Base-by-base conservation (phyloP, 2,329 filamentous ascomycete species). In the Pseudocercospora crystallina region DNA sequence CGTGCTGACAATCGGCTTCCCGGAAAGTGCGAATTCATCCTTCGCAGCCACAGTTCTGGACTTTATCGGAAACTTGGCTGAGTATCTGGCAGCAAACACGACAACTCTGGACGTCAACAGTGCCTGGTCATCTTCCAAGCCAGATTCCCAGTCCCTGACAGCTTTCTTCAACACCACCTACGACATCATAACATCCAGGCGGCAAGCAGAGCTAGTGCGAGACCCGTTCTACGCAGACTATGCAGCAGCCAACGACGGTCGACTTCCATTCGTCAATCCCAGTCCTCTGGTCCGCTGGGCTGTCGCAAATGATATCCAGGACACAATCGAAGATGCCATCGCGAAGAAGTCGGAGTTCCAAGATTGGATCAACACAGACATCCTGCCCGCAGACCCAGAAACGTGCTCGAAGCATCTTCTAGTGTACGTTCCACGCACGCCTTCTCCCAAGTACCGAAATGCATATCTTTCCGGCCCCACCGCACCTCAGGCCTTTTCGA, bases 201-300 rank as follows among this genome's bases (percentile, higher is more conserved):
- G 75, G 59, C 76, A 76, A 53, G 71, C 64, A 12, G 59, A 56
- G 11, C 69, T 70, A 3, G 65, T 79, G 31, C 68, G 71, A 0
- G 66, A 74, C 8, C 73, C 75, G 0, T 77, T 78, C 56, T 76
- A 74, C 41, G 65, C 64, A 5, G 73, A 75, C 52, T 79, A 78
- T 51, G 74, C 71, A 2, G 68, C 69, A 1, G 65, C 63, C 2
- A 61, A 77, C 46, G 65, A 69, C 26, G 75, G 74, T 2, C 71
- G 72, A 5, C 60, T 58, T 1, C 76, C 76, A 1, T 78, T 77
- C 44, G 67, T 79, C 32, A 71, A 78, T 43, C 76, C 76, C 0
- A 68, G 70, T 1, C 17, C 34, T 15, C 34, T 47, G 5, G 36
- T 39, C 44, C 15, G 36, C 7, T 47, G 44, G 44, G 20, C 15